These are phyloP conservation scores for Saturnispora bothae DNA, from an alignment of 805 yeast species.

Conservation along the genomic window DNA sequence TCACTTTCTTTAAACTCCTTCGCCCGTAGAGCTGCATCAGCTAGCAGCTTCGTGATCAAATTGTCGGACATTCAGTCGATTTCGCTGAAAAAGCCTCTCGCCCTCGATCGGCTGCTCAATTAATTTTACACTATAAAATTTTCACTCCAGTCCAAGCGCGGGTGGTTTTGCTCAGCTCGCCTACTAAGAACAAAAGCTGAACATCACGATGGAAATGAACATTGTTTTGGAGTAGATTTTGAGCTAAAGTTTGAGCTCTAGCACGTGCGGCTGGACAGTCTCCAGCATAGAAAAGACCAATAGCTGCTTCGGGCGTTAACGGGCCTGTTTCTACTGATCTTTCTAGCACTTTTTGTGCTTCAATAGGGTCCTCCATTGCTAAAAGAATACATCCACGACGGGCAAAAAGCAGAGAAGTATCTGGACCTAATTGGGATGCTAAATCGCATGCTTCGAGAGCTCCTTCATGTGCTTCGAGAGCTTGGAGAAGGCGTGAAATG, in stretches of 20 bases:
- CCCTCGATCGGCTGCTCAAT: no score
- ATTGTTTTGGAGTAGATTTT: neutral
- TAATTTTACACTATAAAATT: slow-evolving; percentile 2
- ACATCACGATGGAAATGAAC: slow-evolving; percentile 2
- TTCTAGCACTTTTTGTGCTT: slow-evolving; percentile 2
- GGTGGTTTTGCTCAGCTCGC: slow-evolving; percentile 6
- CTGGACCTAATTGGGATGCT: neutral
- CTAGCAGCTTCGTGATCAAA: slow-evolving; percentile 22
- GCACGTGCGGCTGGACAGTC: neutral
- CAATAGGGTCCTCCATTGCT: neutral
- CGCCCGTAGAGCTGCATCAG: slow-evolving; percentile 27
- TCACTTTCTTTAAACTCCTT: slow-evolving; percentile 15
- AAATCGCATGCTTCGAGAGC: neutral
- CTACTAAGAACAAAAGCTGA: neutral
- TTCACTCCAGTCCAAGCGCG: slow-evolving; percentile 9
- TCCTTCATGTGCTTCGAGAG: slow-evolving; percentile 34
- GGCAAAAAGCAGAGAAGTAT: slow-evolving; percentile 2
- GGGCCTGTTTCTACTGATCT: neutral
- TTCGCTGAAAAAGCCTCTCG: neutral
- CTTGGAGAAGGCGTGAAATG: slow-evolving; percentile 54
- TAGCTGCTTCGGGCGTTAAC: slow-evolving; percentile 6
- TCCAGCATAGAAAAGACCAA: neutral
- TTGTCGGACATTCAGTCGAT: slow-evolving; percentile 13
- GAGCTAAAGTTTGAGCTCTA: slow-evolving; percentile 2
- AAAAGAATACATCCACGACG: slow-evolving; percentile 7